A percentile compares a stretch with the other conserved stretches of the same genome.
These are phyloP conservation scores for Cardamine chenopodiifolia DNA, from an alignment of 345 rosid species.

Conservation along the genomic window DNA sequence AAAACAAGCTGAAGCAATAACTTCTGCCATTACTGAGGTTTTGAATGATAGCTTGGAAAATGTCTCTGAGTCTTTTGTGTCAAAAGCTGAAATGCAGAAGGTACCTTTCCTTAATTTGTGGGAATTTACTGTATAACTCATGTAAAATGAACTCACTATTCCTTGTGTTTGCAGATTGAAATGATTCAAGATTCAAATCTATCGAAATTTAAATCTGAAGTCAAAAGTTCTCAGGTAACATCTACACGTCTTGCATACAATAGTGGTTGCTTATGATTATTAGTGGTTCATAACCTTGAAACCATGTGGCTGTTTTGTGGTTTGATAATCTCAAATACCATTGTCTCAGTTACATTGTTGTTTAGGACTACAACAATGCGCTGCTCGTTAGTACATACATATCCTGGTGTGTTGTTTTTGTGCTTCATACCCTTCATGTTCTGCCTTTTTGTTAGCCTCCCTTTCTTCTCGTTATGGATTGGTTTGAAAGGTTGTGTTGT, in stretches of 20 bases:
- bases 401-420: background rate
- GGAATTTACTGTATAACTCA: background rate
- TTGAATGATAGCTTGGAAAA: constrained; percentile 91
- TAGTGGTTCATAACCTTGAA: background rate
- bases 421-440: background rate
- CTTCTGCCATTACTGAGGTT: constrained; percentile 82
- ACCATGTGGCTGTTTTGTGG: background rate
- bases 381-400: background rate
- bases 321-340: constrained; percentile 8
- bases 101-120: constrained; percentile 31
- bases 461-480: constrained; percentile 2
- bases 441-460: background rate
- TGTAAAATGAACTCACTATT: background rate
- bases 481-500: constrained; percentile 20
- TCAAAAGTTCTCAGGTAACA: constrained; percentile 79
- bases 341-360: constrained; percentile 10
- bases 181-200: constrained; percentile 82
- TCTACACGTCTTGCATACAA: background rate
- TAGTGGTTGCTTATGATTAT: background rate
- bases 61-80: constrained; percentile 76
- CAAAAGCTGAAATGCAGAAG: constrained; percentile 89
- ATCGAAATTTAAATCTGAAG: constrained; percentile 85
- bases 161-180: constrained; percentile 53
- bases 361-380: background rate
- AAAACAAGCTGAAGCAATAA: constrained; percentile 92